These are phyloP conservation scores for Magnaporthiopsis incrustans DNA, from an alignment of 2,329 filamentous ascomycete genomes.

Conservation along the genomic window DNA sequence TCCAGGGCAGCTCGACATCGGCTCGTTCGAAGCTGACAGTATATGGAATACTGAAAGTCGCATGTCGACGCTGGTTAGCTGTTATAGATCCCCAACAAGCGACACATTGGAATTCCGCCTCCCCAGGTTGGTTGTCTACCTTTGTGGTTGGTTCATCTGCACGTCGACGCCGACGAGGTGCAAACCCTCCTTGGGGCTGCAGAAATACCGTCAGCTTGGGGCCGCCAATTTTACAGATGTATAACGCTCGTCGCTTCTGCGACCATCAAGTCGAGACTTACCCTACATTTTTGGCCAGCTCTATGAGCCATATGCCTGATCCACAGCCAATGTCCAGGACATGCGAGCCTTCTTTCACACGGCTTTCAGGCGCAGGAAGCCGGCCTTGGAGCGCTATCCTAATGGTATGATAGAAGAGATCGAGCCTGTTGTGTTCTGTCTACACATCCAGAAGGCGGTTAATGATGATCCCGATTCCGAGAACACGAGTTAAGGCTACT, in stretches of 20 bases:
- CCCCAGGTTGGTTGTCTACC: slow-evolving; percentile 27
- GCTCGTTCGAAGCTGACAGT: slow-evolving; percentile 62
- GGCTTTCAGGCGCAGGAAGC: neutral
- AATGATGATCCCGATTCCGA: neutral
- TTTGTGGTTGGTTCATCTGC: slow-evolving; percentile 50
- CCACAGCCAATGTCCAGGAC: slow-evolving; percentile 8
- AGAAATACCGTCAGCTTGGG: neutral
- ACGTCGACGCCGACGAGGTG: slow-evolving; percentile 37
- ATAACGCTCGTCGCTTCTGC: too few relatives aligned
- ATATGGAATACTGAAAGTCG: slow-evolving; percentile 52
- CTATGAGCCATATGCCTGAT: slow-evolving; percentile 2
- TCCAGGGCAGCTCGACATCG: slow-evolving; percentile 74
- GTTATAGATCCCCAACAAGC: neutral
- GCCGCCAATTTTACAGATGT: too few relatives aligned
- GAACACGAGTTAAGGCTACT: neutral
- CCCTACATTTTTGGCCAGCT: slow-evolving; percentile 2
- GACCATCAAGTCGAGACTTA: neutral
- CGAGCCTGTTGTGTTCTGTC: slow-evolving; percentile 4
- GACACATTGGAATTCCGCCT: neutral
- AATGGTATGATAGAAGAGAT: neutral
- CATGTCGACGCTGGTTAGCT: neutral
- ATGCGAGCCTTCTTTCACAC: neutral
- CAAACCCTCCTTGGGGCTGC: neutral
- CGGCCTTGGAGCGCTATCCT: neutral
- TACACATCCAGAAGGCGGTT: neutral